Conservation (phyloP, 1,284 basidiomycete species). For the Ganoderma lingzhi region DNA sequence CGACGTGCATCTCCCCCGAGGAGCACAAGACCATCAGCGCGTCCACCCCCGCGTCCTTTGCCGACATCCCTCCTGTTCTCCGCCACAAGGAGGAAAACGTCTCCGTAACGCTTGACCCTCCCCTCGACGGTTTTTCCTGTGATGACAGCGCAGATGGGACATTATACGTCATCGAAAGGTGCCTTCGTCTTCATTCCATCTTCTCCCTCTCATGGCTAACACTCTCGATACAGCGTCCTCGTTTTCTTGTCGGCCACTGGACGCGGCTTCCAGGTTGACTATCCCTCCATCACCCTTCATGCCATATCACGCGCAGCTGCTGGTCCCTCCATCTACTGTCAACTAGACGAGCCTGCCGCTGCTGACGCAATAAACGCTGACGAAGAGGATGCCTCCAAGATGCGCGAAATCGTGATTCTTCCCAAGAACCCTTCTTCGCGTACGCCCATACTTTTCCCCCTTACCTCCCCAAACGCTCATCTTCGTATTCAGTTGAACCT, state of each 20-base stretch:
- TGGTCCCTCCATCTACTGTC: constrained; percentile 85
- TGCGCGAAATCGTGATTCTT: constrained; percentile 82
- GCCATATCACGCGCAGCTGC: constrained; percentile 79
- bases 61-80: constrained; percentile 82
- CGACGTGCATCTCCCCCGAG: constrained; percentile 69
- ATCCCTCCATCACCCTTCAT: constrained; percentile 88
- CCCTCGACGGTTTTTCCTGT: constrained; percentile 61
- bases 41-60: constrained; percentile 84
- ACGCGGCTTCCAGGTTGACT: constrained; percentile 81
- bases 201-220: not conserved
- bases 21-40: constrained; percentile 72
- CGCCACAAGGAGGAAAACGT: constrained; percentile 77
- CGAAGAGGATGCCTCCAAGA: constrained; percentile 61
- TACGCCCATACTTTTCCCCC: constrained; percentile 49
- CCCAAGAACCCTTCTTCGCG: constrained; percentile 66
- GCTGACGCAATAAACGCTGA: constrained; percentile 44
- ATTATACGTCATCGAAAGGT: constrained; percentile 88
- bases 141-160: constrained; percentile 65
- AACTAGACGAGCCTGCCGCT: constrained; percentile 73
- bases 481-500: constrained; percentile 68
- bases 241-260: constrained; percentile 77
- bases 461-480: constrained; percentile 14
- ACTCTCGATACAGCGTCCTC: constrained; percentile 60
- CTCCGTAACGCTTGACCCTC: constrained; percentile 71
- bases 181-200: constrained; percentile 32